Percentiles rank a stretch among this genome's conserved stretches.
These are phyloP conservation scores for Aureobasidium sp. DNA, from an alignment of 2,329 filamentous ascomycete genomes.

Conservation along the genomic window DNA sequence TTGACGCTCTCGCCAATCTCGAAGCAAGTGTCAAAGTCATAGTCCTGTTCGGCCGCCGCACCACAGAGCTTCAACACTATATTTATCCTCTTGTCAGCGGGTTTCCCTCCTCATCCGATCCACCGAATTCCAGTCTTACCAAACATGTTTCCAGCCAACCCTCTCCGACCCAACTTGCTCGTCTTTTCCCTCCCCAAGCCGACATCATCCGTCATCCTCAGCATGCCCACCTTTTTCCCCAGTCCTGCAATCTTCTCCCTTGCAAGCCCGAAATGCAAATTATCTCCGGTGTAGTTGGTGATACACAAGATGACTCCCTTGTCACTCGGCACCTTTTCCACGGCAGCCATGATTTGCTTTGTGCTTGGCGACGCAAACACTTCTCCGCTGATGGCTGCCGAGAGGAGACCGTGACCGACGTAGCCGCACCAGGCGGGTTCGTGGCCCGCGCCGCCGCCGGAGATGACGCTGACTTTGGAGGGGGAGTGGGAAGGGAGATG, in stretches of 20 bases:
- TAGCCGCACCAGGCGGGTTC: constrained; percentile 45
- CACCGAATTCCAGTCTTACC: constrained; percentile 20
- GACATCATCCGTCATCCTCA: constrained; percentile 45
- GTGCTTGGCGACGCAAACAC: constrained; percentile 44
- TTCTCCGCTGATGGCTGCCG: constrained; percentile 42
- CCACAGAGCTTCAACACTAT: constrained; percentile 42
- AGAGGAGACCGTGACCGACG: constrained; percentile 43
- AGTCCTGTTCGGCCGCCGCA: constrained; percentile 39
- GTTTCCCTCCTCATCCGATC: not conserved
- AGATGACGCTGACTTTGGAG: constrained; percentile 40
- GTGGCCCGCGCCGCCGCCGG: constrained; percentile 43
- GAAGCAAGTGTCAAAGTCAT: constrained; percentile 40
- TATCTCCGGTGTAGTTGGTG: constrained; percentile 46
- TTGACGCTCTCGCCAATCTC: constrained; percentile 40
- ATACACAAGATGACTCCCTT: constrained; percentile 43
- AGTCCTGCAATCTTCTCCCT: constrained; percentile 40
- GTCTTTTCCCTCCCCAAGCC: constrained; percentile 43
- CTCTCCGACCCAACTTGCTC: constrained; percentile 43
- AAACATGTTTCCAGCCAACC: constrained; percentile 45
- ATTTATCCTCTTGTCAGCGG: not conserved
- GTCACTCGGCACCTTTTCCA: constrained; percentile 39
- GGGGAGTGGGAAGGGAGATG: constrained; percentile 39
- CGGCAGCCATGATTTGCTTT: constrained; percentile 45
- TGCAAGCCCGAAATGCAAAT: constrained; percentile 44
- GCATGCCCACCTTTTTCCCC: constrained; percentile 40